Conservation (phyloP, 305 asterid species). For the Rubia balearica region DNA sequence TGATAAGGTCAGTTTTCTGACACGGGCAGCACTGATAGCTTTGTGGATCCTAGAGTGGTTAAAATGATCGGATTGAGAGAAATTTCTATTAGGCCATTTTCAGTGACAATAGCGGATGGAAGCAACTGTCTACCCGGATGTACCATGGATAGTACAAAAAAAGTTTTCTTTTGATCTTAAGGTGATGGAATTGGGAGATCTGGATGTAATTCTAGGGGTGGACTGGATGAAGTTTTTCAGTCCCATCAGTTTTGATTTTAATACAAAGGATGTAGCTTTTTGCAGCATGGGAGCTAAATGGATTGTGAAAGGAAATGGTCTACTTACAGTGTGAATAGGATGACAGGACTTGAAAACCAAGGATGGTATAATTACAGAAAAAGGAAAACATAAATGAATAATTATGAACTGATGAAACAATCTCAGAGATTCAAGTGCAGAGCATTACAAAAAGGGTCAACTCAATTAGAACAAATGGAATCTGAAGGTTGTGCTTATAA, state of each 20-base stretch:
- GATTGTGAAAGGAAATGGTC: background rate
- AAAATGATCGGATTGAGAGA: background rate
- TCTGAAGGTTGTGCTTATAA: too few species aligned
- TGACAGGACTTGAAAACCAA: too few species aligned
- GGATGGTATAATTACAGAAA: too few species aligned
- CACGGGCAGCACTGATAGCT: background rate
- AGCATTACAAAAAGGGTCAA: too few species aligned
- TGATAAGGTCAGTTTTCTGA: background rate
- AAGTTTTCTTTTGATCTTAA: background rate
- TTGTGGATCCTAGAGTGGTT: background rate
- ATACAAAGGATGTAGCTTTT: background rate
- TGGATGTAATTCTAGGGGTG: too few species aligned
- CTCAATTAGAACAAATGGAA: too few species aligned
- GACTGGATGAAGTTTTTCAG: background rate
- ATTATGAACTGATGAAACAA: too few species aligned
- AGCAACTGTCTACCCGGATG: too few species aligned
- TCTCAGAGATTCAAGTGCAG: too few species aligned
- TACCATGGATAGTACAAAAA: background rate
- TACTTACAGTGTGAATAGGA: background rate
- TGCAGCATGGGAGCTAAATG: background rate
- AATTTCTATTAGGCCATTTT: background rate
- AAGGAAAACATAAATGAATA: too few species aligned
- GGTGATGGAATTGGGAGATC: background rate
- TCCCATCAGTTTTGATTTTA: background rate
- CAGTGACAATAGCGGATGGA: background rate